These are phyloP conservation scores for Ogataea dorogensis DNA, from an alignment of 805 yeast species.

Conservation along the genomic window DNA sequence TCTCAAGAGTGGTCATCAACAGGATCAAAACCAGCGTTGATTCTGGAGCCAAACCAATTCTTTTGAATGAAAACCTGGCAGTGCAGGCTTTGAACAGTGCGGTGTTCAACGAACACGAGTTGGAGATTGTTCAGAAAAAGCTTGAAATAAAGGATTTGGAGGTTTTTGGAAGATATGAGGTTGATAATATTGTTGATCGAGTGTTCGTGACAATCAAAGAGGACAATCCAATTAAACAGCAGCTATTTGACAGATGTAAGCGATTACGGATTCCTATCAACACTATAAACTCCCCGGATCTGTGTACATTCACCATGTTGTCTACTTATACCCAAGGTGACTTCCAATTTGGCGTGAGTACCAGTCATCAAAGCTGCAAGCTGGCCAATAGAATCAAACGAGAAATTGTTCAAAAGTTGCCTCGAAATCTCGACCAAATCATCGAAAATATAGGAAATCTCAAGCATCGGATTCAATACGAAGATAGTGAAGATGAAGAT, in stretches of 20 bases:
- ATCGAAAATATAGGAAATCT: slow-evolving; percentile 69
- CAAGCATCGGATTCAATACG: slow-evolving; percentile 52
- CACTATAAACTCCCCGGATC: slow-evolving; percentile 67
- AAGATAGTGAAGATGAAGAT: slow-evolving; percentile 42
- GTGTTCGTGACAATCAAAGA: slow-evolving; percentile 58
- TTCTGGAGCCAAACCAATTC: slow-evolving; percentile 55
- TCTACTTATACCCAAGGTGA: slow-evolving; percentile 71
- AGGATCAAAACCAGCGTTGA: slow-evolving; percentile 49
- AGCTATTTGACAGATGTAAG: slow-evolving; percentile 51
- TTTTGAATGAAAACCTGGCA: slow-evolving; percentile 37
- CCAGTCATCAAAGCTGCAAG: slow-evolving; percentile 87
- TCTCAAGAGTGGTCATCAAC: slow-evolving; percentile 37
- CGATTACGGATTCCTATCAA: slow-evolving; percentile 77
- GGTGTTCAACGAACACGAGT: slow-evolving; percentile 15
- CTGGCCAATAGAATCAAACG: slow-evolving; percentile 78
- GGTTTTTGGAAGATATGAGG: slow-evolving; percentile 59
- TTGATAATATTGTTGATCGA: slow-evolving; percentile 65
- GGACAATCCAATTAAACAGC: slow-evolving; percentile 32
- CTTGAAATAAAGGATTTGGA: slow-evolving; percentile 47
- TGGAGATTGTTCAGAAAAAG: slow-evolving; percentile 26
- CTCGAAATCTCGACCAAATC: slow-evolving; percentile 65
- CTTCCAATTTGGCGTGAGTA: slow-evolving; percentile 79
- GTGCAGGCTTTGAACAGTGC: slow-evolving; percentile 16
- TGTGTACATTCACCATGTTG: slow-evolving; percentile 72
- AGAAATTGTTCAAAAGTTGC: slow-evolving; percentile 64